Evolutionary conservation across 352 stramenopile genomes (phyloP).

Genomic region (Pythium volutum): DNA sequence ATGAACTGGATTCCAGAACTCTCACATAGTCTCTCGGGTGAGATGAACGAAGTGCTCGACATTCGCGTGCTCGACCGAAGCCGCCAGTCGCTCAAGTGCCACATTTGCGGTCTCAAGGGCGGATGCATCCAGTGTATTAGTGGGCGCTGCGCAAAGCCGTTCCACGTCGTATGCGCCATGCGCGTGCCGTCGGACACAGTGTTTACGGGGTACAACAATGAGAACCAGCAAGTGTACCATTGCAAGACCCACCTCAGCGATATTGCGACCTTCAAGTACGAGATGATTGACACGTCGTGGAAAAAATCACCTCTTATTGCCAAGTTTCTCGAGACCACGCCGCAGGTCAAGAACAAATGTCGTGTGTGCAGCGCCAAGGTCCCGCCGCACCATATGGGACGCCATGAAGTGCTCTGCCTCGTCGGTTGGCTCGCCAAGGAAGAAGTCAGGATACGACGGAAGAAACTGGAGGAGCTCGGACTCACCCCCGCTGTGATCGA

Average conservation of each 20-base stretch:
- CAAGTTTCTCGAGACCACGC: constrained; percentile 28
- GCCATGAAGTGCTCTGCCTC: constrained; percentile 64
- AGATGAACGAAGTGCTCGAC: constrained; percentile 61
- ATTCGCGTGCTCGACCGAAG: constrained; percentile 64
- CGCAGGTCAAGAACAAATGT: constrained; percentile 40
- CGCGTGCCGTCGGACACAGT: constrained; percentile 59
- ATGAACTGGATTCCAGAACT: constrained; percentile 88
- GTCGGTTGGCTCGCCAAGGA: constrained; percentile 52
- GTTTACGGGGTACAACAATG: constrained; percentile 81
- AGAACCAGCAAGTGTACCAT: constrained; percentile 81
- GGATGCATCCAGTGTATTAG: constrained; percentile 88
- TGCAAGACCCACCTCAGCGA: constrained; percentile 76
- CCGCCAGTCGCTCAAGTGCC: constrained; percentile 68
- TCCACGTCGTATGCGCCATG: constrained; percentile 83
- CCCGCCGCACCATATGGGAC: constrained; percentile 30
- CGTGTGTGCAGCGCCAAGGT: constrained; percentile 58
- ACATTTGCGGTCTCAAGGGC: constrained; percentile 77
- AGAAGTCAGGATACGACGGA: constrained; percentile 36
- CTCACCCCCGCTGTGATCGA: constrained; percentile 37
- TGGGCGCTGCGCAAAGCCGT: constrained; percentile 74
- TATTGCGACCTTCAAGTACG: constrained; percentile 50
- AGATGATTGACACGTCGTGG: constrained; percentile 72
- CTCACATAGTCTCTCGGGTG: constrained; percentile 54
- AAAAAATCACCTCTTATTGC: constrained; percentile 26
- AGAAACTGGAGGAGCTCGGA: constrained; percentile 35